Evolutionary conservation across 805 yeast genomes (phyloP).

Genomic region (Yamadazyma endophytica): DNA sequence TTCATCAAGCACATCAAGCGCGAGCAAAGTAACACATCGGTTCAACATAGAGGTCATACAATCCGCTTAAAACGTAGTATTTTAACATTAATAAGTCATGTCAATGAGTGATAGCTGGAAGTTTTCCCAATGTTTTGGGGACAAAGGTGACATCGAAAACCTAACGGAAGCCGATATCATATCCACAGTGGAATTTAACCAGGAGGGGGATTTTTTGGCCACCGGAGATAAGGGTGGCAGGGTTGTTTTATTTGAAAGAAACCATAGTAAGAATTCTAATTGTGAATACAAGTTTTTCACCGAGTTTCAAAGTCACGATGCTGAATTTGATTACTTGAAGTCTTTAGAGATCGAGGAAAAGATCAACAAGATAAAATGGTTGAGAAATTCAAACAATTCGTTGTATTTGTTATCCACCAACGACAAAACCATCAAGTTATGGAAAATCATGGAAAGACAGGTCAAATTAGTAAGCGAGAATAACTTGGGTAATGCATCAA

Average conservation of each 20-base stretch:
- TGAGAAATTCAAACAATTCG: slow-evolving; percentile 82
- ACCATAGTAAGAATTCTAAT: slow-evolving; percentile 52
- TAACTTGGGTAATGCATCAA: slow-evolving; percentile 49
- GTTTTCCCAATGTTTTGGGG: slow-evolving; percentile 97
- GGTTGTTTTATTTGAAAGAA: slow-evolving; percentile 91
- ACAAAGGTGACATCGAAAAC: slow-evolving; percentile 93
- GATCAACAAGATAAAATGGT: slow-evolving; percentile 97
- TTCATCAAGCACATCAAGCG: too few species aligned
- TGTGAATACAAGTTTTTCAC: slow-evolving; percentile 96
- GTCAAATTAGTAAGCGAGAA: slow-evolving; percentile 90
- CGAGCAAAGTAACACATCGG: too few species aligned
- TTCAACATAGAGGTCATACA: too few species aligned
- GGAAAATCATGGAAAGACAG: slow-evolving; percentile 93
- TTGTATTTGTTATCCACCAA: slow-evolving; percentile 87
- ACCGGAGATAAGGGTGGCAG: slow-evolving; percentile 99
- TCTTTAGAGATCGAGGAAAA: slow-evolving; percentile 96
- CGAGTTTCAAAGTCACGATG: slow-evolving; percentile 97
- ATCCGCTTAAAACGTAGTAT: too few species aligned
- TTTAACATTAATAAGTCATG: slow-evolving; percentile 3
- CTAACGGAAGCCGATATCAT: slow-evolving; percentile 97
- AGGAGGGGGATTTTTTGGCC: slow-evolving; percentile 90
- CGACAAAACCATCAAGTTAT: slow-evolving; percentile 96
- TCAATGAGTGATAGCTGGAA: slow-evolving; percentile 52
- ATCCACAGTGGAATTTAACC: slow-evolving; percentile 94
- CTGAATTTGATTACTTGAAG: slow-evolving; percentile 95